Evolutionary conservation across 805 yeast genomes (phyloP).

Genomic region (Schizosaccharomyces japonicus): DNA sequence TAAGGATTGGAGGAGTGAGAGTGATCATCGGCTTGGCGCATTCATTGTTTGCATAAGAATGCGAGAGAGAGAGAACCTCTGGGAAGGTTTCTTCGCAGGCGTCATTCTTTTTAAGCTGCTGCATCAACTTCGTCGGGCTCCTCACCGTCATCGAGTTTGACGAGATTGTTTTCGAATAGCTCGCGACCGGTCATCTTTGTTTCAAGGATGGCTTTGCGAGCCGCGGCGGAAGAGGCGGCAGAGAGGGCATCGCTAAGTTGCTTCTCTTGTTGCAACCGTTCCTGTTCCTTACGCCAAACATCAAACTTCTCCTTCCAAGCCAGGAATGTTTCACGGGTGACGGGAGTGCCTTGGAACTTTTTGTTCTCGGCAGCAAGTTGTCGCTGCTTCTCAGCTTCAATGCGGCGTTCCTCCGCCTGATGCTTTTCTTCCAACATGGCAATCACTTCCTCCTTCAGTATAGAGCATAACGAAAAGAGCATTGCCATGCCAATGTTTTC

Average conservation of each 20-base stretch:
- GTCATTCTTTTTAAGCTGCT: too few relatives aligned
- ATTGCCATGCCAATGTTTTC: conserved; percentile 6
- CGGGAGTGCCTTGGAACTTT: conserved; percentile 5
- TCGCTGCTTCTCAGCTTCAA: background rate
- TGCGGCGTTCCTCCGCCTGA: background rate
- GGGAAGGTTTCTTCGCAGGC: too few relatives aligned
- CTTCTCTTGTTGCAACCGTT: background rate
- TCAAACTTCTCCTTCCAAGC: conserved; percentile 4
- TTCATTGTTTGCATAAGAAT: too few relatives aligned
- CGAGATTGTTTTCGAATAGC: conserved; percentile 2
- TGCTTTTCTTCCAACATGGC: background rate
- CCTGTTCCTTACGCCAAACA: background rate
- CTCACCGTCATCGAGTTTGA: background rate
- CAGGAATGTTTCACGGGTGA: conserved; percentile 1
- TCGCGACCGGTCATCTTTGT: conserved; percentile 3
- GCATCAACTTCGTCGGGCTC: background rate
- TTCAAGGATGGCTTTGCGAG: background rate
- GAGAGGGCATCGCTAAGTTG: background rate
- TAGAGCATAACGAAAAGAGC: conserved; percentile 2
- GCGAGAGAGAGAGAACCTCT: too few relatives aligned
- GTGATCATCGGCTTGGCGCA: too few relatives aligned
- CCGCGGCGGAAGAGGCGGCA: background rate
- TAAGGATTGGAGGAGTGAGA: too few relatives aligned
- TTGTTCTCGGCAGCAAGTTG: background rate
- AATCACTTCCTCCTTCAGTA: background rate